These are phyloP conservation scores for Rhipidocladum racemiflorum DNA, from an alignment of 176 grass and related monocot genomes.

Conservation along the genomic window DNA sequence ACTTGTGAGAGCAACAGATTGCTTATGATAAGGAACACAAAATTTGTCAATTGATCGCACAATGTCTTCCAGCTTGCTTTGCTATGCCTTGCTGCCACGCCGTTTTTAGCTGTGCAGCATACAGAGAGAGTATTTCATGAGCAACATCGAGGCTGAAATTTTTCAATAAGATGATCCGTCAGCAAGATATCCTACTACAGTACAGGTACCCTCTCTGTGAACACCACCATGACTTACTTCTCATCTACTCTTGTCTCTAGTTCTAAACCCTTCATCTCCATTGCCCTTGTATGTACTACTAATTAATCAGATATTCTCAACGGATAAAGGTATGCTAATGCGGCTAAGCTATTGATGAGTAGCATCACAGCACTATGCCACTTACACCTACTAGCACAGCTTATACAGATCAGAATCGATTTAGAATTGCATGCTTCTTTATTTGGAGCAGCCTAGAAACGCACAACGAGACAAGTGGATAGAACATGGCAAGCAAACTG, in stretches of 20 bases:
- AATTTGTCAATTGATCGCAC: background rate
- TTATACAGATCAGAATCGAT: constrained; percentile 3
- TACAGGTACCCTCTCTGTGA: background rate
- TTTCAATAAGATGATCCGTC: background rate
- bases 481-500: constrained; percentile 25
- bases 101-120: background rate
- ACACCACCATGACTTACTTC: background rate
- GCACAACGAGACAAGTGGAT: constrained; percentile 17
- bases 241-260: background rate
- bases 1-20: constrained; percentile 13
- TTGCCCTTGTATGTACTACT: background rate
- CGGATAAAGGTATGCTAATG: background rate
- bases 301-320: constrained; percentile 7
- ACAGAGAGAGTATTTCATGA: background rate
- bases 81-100: background rate
- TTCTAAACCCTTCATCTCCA: background rate
- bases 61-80: background rate
- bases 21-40: background rate
- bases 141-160: background rate
- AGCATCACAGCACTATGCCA: constrained; percentile 28
- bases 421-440: background rate
- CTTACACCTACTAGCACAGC: background rate
- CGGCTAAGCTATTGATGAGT: background rate
- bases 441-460: constrained; percentile 19
- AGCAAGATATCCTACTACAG: background rate